Conservation (phyloP, 2,329 filamentous ascomycete species). For the Hypoxylon sp. region DNA sequence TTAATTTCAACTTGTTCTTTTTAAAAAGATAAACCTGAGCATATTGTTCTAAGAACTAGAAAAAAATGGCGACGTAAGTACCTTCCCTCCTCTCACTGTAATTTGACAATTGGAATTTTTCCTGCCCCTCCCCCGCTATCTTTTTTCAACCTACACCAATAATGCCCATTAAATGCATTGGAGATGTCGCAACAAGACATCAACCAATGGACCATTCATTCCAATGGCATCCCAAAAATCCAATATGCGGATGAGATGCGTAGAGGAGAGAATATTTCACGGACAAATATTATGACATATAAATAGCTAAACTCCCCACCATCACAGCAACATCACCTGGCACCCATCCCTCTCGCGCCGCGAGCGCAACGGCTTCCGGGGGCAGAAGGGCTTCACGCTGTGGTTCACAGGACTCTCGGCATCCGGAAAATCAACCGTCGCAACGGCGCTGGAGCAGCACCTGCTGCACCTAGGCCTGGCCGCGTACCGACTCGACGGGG, state of each 20-base stretch:
- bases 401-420: conserved; percentile 98
- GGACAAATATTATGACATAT: too few relatives aligned
- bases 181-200: background rate
- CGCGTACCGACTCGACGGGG: conserved; percentile 94
- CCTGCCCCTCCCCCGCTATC: conserved; percentile 44
- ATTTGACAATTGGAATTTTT: background rate
- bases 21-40: too few relatives aligned
- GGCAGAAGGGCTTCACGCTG: conserved; percentile 91
- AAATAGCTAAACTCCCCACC: conserved; percentile 10
- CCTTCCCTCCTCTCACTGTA: background rate
- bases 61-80: conserved; percentile 47
- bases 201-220: conserved; percentile 1
- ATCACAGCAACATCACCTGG: conserved; percentile 85
- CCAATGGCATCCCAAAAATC: too few relatives aligned
- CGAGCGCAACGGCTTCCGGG: conserved; percentile 78
- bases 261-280: too few relatives aligned
- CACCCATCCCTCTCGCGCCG: conserved; percentile 80
- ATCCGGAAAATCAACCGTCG: conserved; percentile 96
- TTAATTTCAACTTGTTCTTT: background rate
- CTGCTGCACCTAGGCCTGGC: conserved; percentile 84
- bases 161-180: conserved; percentile 1
- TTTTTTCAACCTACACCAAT: background rate
- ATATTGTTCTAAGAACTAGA: background rate
- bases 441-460: conserved; percentile 95
- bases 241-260: too few relatives aligned